These are phyloP conservation scores for Neonectria hederae DNA, from an alignment of 2,329 filamentous ascomycete genomes.

Conservation along the genomic window DNA sequence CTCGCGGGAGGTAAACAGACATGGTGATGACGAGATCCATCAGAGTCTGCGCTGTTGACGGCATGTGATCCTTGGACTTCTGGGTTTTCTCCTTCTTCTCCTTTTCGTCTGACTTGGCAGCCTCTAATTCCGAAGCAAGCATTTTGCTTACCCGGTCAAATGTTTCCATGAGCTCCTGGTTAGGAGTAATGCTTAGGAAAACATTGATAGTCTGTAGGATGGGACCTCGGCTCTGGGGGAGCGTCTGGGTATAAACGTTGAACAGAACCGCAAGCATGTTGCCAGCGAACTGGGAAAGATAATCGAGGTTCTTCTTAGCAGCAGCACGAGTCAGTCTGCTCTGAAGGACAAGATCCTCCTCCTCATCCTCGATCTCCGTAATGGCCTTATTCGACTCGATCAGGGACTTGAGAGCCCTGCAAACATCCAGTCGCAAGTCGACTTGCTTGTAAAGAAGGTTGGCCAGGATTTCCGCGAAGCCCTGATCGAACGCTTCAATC, in stretches of 20 bases:
- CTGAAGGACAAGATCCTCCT: constrained; percentile 79
- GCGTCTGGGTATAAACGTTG: constrained; percentile 97
- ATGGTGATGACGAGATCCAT: constrained; percentile 98
- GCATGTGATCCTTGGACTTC: constrained; percentile 76
- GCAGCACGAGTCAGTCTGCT: constrained; percentile 78
- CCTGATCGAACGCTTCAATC: constrained; percentile 79
- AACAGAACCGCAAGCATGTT: constrained; percentile 97
- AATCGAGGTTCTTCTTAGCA: constrained; percentile 82
- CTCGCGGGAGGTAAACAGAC: constrained; percentile 87
- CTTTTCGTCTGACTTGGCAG: constrained; percentile 62
- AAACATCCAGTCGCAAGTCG: constrained; percentile 86
- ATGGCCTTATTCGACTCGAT: constrained; percentile 93
- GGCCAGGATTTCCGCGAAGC: constrained; percentile 88
- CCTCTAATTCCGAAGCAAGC: constrained; percentile 76
- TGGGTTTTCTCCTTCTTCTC: constrained; percentile 70
- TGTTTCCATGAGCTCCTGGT: constrained; percentile 82
- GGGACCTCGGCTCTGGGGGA: constrained; percentile 89
- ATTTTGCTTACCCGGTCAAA: constrained; percentile 88
- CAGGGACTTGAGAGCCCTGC: constrained; percentile 83
- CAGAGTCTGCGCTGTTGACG: constrained; percentile 90
- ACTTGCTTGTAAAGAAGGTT: constrained; percentile 94
- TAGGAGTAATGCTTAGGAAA: constrained; percentile 87
- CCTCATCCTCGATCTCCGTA: constrained; percentile 70
- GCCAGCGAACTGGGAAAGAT: constrained; percentile 80
- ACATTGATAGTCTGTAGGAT: constrained; percentile 95